These are phyloP conservation scores for Calonectria pseudoreteaudii DNA, from an alignment of 2,329 filamentous ascomycete species.

Conservation along the genomic window DNA sequence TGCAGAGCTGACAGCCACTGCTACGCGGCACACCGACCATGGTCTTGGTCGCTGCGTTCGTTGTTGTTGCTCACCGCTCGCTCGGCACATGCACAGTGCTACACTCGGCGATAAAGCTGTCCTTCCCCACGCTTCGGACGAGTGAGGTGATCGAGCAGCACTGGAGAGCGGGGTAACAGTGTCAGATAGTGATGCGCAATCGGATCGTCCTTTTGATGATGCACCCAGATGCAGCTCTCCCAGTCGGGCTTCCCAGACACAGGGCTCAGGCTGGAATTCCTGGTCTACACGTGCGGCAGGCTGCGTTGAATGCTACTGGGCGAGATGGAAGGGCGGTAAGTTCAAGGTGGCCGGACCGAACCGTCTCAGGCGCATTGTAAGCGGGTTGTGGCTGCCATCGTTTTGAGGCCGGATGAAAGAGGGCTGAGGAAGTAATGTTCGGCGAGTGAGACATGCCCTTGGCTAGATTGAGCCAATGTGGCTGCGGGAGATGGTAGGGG, in stretches of 20 bases:
- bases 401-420: conserved; percentile 6
- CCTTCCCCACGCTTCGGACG: conserved; percentile 27
- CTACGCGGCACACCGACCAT: conserved; percentile 55
- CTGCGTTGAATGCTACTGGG: background rate
- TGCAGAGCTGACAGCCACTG: conserved; percentile 53
- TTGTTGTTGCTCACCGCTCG: conserved; percentile 39
- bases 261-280: conserved; percentile 3
- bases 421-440: conserved; percentile 6
- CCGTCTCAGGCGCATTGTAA: conserved; percentile 13
- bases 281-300: background rate
- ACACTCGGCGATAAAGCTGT: conserved; percentile 35
- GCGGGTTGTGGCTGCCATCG: conserved; percentile 7
- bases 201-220: background rate
- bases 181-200: conserved; percentile 8
- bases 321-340: conserved; percentile 16
- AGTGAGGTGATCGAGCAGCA: background rate
- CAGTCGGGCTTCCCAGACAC: conserved; percentile 1
- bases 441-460: conserved; percentile 6
- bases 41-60: conserved; percentile 30
- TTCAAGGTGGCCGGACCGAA: background rate
- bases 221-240: background rate
- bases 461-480: conserved; percentile 18
- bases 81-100: conserved; percentile 33
- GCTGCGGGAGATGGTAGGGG: conserved; percentile 8
- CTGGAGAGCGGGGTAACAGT: conserved; percentile 22